Percentiles rank a stretch among this genome's conserved stretches.
Evolutionary conservation across 2,329 filamentous ascomycete genomes (phyloP).

Genomic region (Herpotrichia juniperi): DNA sequence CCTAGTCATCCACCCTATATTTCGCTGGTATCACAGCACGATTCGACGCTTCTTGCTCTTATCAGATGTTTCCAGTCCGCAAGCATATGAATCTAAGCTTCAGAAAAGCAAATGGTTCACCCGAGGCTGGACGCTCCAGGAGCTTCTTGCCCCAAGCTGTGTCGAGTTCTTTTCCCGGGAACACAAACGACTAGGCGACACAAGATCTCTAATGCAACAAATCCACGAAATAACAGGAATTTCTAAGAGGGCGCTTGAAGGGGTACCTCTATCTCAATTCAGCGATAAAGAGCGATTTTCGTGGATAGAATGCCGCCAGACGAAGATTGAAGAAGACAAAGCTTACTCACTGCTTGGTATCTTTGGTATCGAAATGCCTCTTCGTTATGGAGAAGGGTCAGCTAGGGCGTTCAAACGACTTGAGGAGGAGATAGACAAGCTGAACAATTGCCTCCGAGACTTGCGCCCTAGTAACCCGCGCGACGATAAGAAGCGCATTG

Average conservation of each 20-base stretch:
- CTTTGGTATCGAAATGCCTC: slow-evolving; percentile 8
- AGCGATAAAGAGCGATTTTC: slow-evolving; percentile 11
- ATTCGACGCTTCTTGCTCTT: neutral
- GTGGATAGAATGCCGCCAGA: slow-evolving; percentile 12
- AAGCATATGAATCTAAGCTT: neutral
- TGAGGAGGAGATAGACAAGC: slow-evolving; percentile 9
- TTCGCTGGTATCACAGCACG: neutral
- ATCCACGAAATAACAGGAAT: slow-evolving; percentile 2
- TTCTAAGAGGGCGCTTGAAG: neutral
- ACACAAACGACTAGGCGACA: neutral
- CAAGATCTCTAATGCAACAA: neutral
- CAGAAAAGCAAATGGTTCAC: neutral
- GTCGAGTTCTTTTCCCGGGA: neutral
- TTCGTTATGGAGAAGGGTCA: neutral
- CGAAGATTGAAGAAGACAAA: too few species aligned
- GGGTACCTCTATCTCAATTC: slow-evolving; percentile 3
- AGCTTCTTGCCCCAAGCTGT: neutral
- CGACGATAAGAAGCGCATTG: too few species aligned
- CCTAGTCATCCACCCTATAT: neutral
- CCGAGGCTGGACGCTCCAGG: too few species aligned
- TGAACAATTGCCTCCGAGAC: slow-evolving; percentile 4
- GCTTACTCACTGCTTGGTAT: too few species aligned
- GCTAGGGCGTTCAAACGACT: slow-evolving; percentile 15
- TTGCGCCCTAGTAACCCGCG: slow-evolving; percentile 8
- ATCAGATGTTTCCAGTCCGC: slow-evolving; percentile 1